These are phyloP conservation scores for Usnea hakonensis DNA, from an alignment of 495 filamentous ascomycete genomes.

Conservation along the genomic window DNA sequence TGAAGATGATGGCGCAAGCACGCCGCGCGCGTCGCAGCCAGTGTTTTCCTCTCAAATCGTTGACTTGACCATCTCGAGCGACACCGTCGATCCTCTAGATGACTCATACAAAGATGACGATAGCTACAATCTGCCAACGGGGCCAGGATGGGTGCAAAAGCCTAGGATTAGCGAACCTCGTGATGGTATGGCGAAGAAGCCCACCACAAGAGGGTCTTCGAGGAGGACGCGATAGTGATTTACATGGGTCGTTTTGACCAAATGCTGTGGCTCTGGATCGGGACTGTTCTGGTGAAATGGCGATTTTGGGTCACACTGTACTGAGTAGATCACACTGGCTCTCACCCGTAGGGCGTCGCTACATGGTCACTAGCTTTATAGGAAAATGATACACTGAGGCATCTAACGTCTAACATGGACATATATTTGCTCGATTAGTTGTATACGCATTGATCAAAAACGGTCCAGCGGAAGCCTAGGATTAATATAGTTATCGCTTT, in stretches of 20 bases:
- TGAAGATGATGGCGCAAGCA: not conserved
- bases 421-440: too few species aligned
- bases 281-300: too few species aligned
- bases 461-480: too few species aligned
- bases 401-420: not conserved
- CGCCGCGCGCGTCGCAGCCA: slow-evolving; percentile 12
- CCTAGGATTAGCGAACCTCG: slow-evolving; percentile 7
- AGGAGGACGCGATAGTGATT: not conserved
- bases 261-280: not conserved
- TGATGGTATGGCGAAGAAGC: not conserved
- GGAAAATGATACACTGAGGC: not conserved
- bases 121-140: slow-evolving; percentile 30
- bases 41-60: slow-evolving; percentile 29
- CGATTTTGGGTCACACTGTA: not conserved
- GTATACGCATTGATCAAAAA: too few species aligned
- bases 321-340: too few species aligned
- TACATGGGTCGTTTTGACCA: not conserved
- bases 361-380: not conserved
- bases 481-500: not conserved
- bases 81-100: slow-evolving; percentile 27
- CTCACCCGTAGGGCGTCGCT: not conserved
- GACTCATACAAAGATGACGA: slow-evolving; percentile 28
- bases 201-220: not conserved
- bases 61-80: slow-evolving; percentile 39
- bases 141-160: slow-evolving; percentile 35